A percentile compares a stretch with the other conserved stretches of the same genome.
These are phyloP conservation scores for Aspergillus sp. DNA, from an alignment of 2,329 filamentous ascomycete species.

Conservation along the genomic window DNA sequence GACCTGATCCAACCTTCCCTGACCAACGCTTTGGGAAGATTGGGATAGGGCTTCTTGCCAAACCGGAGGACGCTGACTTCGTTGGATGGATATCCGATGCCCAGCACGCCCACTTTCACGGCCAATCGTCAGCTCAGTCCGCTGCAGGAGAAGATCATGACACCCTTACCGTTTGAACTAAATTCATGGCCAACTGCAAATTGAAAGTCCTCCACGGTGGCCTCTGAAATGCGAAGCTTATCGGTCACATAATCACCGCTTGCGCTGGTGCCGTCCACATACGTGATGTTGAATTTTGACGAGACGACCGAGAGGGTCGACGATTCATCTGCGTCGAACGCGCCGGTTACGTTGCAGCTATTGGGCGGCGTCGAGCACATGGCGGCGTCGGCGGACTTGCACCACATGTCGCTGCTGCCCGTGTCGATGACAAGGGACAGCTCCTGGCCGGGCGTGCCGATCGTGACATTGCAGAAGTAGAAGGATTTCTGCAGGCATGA, in stretches of 20 bases:
- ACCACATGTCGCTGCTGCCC: slow-evolving; percentile 56
- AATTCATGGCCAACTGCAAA: slow-evolving; percentile 53
- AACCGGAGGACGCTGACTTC: slow-evolving; percentile 50
- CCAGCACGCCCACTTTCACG: slow-evolving; percentile 69
- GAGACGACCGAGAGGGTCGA: slow-evolving; percentile 67
- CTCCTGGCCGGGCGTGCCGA: slow-evolving; percentile 49
- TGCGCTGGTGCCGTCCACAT: slow-evolving; percentile 71
- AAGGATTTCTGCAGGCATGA: slow-evolving; percentile 38
- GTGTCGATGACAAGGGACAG: slow-evolving; percentile 53
- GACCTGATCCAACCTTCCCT: slow-evolving; percentile 52
- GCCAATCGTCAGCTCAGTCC: too few species aligned
- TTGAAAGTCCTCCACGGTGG: slow-evolving; percentile 43
- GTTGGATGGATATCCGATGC: slow-evolving; percentile 72
- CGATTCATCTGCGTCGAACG: slow-evolving; percentile 50
- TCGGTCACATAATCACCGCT: slow-evolving; percentile 73
- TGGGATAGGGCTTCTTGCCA: slow-evolving; percentile 50
- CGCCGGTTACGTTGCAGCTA: slow-evolving; percentile 41
- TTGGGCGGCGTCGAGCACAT: slow-evolving; percentile 35
- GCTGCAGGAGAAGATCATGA: too few species aligned
- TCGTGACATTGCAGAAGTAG: slow-evolving; percentile 49
- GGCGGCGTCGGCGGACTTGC: slow-evolving; percentile 42
- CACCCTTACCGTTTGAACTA: slow-evolving; percentile 33
- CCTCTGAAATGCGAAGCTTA: slow-evolving; percentile 48
- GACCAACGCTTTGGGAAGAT: slow-evolving; percentile 58
- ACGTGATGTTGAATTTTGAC: slow-evolving; percentile 75